phyloP scores from a whole-genome alignment of 441 rosid species.

The Gossypium aridum region DNA sequence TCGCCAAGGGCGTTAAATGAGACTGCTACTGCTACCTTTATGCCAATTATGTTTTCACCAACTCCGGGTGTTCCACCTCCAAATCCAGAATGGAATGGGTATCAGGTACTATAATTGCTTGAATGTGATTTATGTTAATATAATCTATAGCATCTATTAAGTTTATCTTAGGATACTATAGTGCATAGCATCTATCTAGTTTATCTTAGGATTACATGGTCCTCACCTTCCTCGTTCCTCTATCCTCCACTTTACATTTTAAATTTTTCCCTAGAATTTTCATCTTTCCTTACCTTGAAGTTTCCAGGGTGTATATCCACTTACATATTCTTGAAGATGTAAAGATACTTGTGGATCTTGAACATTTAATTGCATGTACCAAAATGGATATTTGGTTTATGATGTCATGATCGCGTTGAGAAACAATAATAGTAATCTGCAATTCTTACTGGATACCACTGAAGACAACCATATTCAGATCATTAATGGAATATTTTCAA shows the following conservation, averaged over 20 bases:
- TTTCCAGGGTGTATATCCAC: not conserved
- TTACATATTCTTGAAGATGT: too few species aligned
- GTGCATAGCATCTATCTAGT: not conserved
- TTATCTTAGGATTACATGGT: not conserved
- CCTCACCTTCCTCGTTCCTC: not conserved
- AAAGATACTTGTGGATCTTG: too few species aligned
- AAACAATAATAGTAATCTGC: not conserved
- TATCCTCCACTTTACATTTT: too few species aligned
- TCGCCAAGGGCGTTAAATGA: constrained; percentile 54
- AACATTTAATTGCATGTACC: too few species aligned
- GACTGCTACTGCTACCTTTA: constrained; percentile 28
- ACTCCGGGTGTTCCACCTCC: constrained; percentile 49
- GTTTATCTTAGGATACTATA: not conserved
- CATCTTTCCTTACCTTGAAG: too few species aligned
- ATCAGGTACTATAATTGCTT: constrained; percentile 44
- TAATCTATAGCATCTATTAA: not conserved
- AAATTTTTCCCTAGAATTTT: too few species aligned
- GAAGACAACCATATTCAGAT: not conserved
- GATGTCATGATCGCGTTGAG: not conserved
- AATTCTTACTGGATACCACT: not conserved
- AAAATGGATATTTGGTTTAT: not conserved
- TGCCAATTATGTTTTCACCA: constrained; percentile 58
- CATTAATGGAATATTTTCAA: not conserved
- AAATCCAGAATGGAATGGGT: constrained; percentile 69
- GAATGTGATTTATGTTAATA: not conserved